Base-by-base conservation (phyloP, 305 asterid genomes). In the Fraxinus latifolia region DNA sequence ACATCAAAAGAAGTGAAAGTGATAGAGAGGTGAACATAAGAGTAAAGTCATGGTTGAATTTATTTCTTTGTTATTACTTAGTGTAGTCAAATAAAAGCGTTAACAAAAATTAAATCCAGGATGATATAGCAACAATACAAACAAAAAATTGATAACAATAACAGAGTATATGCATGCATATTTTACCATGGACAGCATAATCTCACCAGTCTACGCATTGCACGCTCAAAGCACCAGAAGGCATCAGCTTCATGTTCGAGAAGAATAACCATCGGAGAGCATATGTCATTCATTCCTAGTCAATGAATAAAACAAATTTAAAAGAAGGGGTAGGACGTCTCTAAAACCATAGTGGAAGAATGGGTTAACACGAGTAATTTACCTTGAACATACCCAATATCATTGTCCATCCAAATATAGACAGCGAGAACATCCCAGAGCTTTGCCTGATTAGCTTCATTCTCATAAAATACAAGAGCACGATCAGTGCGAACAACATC, bases 351-450 rank as follows among this genome's bases (percentile, higher is more conserved):
- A 76, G 55, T 85, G 77, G 50, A 47, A 77, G 33, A 77, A 23
- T 9, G 75, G 79, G 78, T 77, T 72, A 70, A 79, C 76, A 85
- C 53, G 27, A 78, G 82, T 37, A 47, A 58, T 79, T 89, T 89
- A 95, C 99, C 99, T 94, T 95, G 99, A 89, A 94, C 99, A 83
- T 93, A 95, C 88, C 97, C 97, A 90, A 95, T 93, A 87, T 95
- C 99, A 78, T 89, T 89, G 87, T 95, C 99, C 86, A 91, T 81
- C 99, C 99, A 95, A 83, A 98, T 92, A 89, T 95, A 95, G 44
- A 95, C 90, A 71, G 97, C 83, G 79, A 95, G 98, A 81, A 94
- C 83, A 83, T 95, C 97, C 97, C 97, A 95, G 74, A 95, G 93
- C 88, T 89, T 92, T 77, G 94, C 96, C 82, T 84, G 95, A 87